Evolutionary conservation across 2,329 filamentous ascomycete species (phyloP), one percentile per base, ranked within the genome.

Genomic region (Incumbomyces delicatus): DNA sequence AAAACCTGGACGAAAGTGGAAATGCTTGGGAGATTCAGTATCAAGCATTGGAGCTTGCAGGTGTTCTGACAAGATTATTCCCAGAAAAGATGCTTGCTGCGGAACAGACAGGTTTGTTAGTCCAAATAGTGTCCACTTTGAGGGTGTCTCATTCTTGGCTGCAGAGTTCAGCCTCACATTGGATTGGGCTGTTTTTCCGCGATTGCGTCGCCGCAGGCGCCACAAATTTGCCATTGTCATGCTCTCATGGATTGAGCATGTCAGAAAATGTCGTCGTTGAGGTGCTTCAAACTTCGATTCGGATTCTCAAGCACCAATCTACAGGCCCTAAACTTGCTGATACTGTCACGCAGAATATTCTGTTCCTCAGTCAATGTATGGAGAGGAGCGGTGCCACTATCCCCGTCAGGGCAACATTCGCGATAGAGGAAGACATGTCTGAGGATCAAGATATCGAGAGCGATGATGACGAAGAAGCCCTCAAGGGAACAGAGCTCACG

Each of bases 291-390:
- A 61, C 75, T 73, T 64, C 77, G 74, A 50, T 80, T 50, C 63
- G 70, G 50, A 72, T 73, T 39, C 67, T 95, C 37, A 78, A 78
- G 40, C 77, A 77, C 0, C 72, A 76, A 0, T 76, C 75, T 43
- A 63, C 90, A 6, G 80, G 82, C 13, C 83, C 92, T 58, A 74
- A 80, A 8, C 71, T 96, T n/a, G 85, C 85, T 1, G 74, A 78
- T 35, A 87, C 94, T 61, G 81, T 81, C 11, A 79, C 86, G 3
- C 84, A 87, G 54, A 87, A 95, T 53, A 71, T 95, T 31, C 74
- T 90, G 32, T 94, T 94, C 70, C 71, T 98, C 0, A 86, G 81
- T 35, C 78, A 74, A 50, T 81, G 69, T 58, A 76, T 77, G 49
- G 74, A 74, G 12, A 75, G 75, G 30, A 85, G 81, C 73, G 37